Evolutionary conservation across 2,329 filamentous ascomycete genomes (phyloP).

Genomic region (Fusarium xyrophilum): DNA sequence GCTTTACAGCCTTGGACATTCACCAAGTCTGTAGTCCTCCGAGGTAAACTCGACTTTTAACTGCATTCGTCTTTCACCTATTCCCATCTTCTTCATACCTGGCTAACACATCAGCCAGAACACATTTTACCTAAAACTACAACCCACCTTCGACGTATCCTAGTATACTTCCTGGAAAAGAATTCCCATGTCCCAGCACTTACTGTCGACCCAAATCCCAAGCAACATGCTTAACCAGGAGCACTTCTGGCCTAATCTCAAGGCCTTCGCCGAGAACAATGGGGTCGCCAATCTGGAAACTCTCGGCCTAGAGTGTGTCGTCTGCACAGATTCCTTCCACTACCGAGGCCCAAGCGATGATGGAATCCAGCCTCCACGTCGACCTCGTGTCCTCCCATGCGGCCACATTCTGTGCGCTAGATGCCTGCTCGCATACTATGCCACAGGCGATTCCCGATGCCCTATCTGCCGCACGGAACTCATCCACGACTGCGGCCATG

Average conservation of each 20-base stretch:
- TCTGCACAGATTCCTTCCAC: neutral
- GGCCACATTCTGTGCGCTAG: neutral
- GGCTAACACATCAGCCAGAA: neutral
- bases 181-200: rapidly evolving
- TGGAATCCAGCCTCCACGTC: neutral
- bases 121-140: rapidly evolving
- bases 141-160: neutral
- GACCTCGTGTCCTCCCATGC: neutral
- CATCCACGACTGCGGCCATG: neutral
- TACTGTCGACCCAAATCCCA: rapidly evolving
- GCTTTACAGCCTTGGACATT: neutral
- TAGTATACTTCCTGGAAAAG: rapidly evolving
- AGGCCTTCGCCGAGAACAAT: neutral
- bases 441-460: neutral
- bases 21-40: too few species aligned
- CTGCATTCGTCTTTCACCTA: neutral
- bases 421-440: neutral
- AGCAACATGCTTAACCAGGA: neutral
- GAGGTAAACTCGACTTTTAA: neutral
- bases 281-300: neutral
- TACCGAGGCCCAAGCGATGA: neutral
- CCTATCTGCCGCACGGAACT: neutral
- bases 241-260: neutral
- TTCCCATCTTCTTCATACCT: neutral
- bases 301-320: neutral